These are phyloP conservation scores for Spizellomyces sp. DNA, from an alignment of 192 early-diverging fungal species.

Conservation along the genomic window DNA sequence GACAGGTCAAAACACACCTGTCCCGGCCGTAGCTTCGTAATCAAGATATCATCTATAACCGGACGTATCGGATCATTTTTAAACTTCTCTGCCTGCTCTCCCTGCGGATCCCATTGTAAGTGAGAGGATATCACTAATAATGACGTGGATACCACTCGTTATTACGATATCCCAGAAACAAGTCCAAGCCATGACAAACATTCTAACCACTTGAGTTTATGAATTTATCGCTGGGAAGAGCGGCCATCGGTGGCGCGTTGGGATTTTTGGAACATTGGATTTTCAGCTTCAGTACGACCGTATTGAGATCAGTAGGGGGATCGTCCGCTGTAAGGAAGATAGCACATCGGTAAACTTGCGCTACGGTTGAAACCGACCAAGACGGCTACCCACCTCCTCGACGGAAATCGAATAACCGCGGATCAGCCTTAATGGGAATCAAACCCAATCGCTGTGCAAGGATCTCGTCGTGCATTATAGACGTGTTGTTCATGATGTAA, in stretches of 20 bases:
- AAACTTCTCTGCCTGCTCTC: constrained; percentile 79
- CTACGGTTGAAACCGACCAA: background rate
- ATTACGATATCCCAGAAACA: too few relatives aligned
- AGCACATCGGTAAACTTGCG: background rate
- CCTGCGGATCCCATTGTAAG: constrained; percentile 88
- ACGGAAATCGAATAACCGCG: constrained; percentile 77
- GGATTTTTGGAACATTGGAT: constrained; percentile 72
- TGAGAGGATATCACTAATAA: constrained; percentile 69
- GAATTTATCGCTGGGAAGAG: constrained; percentile 75
- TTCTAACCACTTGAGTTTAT: constrained; percentile 65
- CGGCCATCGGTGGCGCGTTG: constrained; percentile 60
- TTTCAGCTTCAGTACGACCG: constrained; percentile 85
- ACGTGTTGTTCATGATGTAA: constrained; percentile 89
- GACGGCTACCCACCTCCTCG: constrained; percentile 18
- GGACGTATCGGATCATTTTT: constrained; percentile 69
- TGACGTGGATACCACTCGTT: too few relatives aligned
- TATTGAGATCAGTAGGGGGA: constrained; percentile 87
- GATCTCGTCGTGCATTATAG: constrained; percentile 91
- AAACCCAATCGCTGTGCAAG: constrained; percentile 90
- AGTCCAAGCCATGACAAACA: background rate
- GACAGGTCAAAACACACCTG: constrained; percentile 46
- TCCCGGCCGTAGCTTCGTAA: constrained; percentile 91
- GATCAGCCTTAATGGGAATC: constrained; percentile 89
- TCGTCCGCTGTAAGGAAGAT: constrained; percentile 53
- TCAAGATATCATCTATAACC: constrained; percentile 88